phyloP scores from a whole-genome alignment of 768 basidiomycete genomes.

The Suillus paluster region DNA sequence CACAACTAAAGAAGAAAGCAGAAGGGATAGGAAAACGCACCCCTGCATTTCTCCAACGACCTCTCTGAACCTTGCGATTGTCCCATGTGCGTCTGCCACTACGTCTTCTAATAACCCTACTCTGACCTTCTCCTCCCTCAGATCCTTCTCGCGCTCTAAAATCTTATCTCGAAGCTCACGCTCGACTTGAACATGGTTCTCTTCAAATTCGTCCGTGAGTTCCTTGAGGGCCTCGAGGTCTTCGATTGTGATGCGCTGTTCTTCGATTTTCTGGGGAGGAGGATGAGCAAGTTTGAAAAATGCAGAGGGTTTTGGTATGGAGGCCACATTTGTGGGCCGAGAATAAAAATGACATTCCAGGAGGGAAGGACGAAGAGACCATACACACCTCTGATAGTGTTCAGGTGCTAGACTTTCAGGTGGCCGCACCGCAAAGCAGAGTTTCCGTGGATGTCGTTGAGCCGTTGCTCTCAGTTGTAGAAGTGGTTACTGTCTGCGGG shows the following conservation, averaged over 20 bases:
- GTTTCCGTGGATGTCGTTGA: too few relatives aligned
- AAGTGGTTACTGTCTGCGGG: too few relatives aligned
- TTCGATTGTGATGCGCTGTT: slow-evolving; percentile 95
- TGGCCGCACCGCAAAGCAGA: too few relatives aligned
- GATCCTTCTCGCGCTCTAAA: slow-evolving; percentile 6
- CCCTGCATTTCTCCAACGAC: slow-evolving; percentile 82
- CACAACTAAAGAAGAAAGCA: slow-evolving; percentile 16
- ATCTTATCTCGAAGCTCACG: slow-evolving; percentile 89
- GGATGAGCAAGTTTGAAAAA: not conserved
- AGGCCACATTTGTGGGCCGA: not conserved
- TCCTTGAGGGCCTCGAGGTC: slow-evolving; percentile 96
- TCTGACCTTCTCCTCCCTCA: slow-evolving; percentile 5
- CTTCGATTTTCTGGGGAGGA: slow-evolving; percentile 84
- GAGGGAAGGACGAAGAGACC: not conserved
- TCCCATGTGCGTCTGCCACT: slow-evolving; percentile 84
- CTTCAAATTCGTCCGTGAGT: slow-evolving; percentile 95
- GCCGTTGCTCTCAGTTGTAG: too few relatives aligned
- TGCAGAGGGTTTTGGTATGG: not conserved
- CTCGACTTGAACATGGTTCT: slow-evolving; percentile 94
- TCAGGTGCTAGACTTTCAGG: too few relatives aligned
- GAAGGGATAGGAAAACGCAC: slow-evolving; percentile 43
- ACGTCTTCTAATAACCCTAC: slow-evolving; percentile 62
- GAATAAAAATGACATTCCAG: not conserved
- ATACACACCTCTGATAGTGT: slow-evolving; percentile 80
- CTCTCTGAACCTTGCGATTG: slow-evolving; percentile 92